Evolutionary conservation across 2,329 filamentous ascomycete genomes (phyloP).

Genomic region (Fusarium sp.): DNA sequence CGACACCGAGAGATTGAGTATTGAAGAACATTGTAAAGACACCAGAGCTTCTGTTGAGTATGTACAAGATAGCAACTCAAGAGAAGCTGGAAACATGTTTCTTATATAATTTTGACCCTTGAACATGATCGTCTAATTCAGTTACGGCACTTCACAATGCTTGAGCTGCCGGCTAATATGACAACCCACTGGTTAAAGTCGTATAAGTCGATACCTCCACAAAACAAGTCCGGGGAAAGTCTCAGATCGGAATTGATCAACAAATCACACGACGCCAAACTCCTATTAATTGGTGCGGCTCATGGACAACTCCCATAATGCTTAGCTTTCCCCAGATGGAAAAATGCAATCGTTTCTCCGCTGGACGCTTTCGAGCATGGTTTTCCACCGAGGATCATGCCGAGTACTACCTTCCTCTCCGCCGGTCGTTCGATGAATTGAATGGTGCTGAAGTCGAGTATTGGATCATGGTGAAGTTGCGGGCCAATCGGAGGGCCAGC

Average conservation of each 20-base stretch:
- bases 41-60: background rate
- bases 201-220: constrained; percentile 20
- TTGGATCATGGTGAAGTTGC: background rate
- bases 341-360: background rate
- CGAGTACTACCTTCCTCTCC: constrained; percentile 14
- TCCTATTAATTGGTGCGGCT: constrained; percentile 20
- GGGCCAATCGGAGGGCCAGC: constrained; percentile 10
- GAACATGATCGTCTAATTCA: background rate
- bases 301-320: background rate
- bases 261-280: background rate
- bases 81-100: background rate
- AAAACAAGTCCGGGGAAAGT: constrained; percentile 18
- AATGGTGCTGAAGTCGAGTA: constrained; percentile 4
- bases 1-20: constrained; percentile 19
- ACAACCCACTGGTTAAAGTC: constrained; percentile 18
- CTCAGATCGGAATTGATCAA: constrained; percentile 18
- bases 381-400: constrained; percentile 1
- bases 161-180: constrained; percentile 22
- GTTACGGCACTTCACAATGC: background rate
- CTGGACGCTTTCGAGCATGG: constrained; percentile 2
- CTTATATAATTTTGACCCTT: constrained; percentile 5
- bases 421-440: constrained; percentile 9
- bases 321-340: constrained; percentile 8
- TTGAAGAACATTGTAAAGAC: constrained; percentile 10
- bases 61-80: background rate